A percentile compares a stretch with the other conserved stretches of the same genome.
These are phyloP conservation scores for Streptanthus diversifolius DNA, from an alignment of 345 rosid species.

Conservation along the genomic window DNA sequence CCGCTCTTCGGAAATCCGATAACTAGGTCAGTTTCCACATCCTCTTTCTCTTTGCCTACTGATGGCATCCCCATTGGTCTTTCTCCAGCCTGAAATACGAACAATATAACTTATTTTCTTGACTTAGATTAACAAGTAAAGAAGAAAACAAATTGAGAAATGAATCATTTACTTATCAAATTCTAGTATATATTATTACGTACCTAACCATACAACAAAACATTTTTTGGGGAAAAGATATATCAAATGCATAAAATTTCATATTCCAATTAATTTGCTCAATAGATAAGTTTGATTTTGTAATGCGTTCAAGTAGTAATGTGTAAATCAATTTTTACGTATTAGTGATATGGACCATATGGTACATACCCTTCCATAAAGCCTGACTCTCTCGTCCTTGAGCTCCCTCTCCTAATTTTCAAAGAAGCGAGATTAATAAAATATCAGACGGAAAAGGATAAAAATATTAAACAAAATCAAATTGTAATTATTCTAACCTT, in stretches of 20 bases:
- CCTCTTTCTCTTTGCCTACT: slow-evolving; percentile 25
- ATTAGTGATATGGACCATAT: slow-evolving; percentile 2
- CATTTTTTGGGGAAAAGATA: neutral
- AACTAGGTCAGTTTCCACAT: slow-evolving; percentile 46
- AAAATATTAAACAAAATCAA: neutral
- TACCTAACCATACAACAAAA: neutral
- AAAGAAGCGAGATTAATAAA: neutral
- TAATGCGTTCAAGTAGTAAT: slow-evolving; percentile 6
- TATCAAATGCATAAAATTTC: neutral
- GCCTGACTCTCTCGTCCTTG: slow-evolving; percentile 45
- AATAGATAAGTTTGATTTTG: neutral
- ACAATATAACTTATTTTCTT: neutral
- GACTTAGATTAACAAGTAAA: neutral
- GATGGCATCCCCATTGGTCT: neutral
- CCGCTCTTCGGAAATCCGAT: slow-evolving; percentile 41
- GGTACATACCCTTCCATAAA: slow-evolving; percentile 39
- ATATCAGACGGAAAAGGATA: neutral
- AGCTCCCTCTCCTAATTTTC: slow-evolving; percentile 45
- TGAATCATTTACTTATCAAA: neutral
- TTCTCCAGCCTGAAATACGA: neutral
- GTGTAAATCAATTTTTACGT: neutral
- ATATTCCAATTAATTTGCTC: neutral
- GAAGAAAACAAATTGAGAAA: neutral
- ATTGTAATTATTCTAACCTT: slow-evolving; percentile 34
- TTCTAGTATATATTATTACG: neutral